These are phyloP conservation scores for Rhizomucor miehei DNA, from an alignment of 371 early-diverging fungal species.

Conservation along the genomic window DNA sequence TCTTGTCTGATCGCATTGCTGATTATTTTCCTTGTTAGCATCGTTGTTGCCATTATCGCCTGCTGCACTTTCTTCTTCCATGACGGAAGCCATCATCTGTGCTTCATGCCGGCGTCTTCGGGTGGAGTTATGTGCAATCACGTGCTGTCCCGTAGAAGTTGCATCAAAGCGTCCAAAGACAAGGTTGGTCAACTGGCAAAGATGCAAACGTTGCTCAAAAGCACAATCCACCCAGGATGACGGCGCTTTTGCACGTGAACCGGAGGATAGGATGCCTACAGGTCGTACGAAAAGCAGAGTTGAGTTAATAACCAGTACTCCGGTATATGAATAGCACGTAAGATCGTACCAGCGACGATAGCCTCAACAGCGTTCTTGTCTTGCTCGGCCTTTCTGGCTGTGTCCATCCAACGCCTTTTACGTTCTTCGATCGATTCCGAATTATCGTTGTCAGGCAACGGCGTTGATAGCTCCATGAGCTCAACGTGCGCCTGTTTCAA, in stretches of 20 bases:
- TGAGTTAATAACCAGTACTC: neutral
- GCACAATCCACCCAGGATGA: constrained; percentile 40
- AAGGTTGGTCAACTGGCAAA: constrained; percentile 60
- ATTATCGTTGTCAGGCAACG: constrained; percentile 24
- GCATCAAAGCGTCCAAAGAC: constrained; percentile 65
- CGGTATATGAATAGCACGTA: neutral
- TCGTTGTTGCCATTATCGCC: constrained; percentile 12
- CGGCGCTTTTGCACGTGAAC: constrained; percentile 34
- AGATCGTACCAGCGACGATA: constrained; percentile 36
- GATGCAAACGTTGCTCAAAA: constrained; percentile 56
- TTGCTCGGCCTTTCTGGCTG: constrained; percentile 43
- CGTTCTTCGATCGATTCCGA: constrained; percentile 21
- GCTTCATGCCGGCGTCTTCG: constrained; percentile 33
- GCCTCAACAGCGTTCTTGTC: constrained; percentile 53
- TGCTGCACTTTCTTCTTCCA: constrained; percentile 14
- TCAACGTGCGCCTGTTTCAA: constrained; percentile 53
- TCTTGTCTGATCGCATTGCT: constrained; percentile 12
- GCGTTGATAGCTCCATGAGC: constrained; percentile 33
- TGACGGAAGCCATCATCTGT: constrained; percentile 19
- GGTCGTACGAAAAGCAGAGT: neutral
- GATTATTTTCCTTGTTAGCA: constrained; percentile 7
- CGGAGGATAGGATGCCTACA: constrained; percentile 52
- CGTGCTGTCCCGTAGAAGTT: constrained; percentile 39
- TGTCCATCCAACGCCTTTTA: constrained; percentile 38
- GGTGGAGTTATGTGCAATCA: constrained; percentile 30